Evolutionary conservation across 441 rosid species (phyloP).

Genomic region (Capsella rubella): DNA sequence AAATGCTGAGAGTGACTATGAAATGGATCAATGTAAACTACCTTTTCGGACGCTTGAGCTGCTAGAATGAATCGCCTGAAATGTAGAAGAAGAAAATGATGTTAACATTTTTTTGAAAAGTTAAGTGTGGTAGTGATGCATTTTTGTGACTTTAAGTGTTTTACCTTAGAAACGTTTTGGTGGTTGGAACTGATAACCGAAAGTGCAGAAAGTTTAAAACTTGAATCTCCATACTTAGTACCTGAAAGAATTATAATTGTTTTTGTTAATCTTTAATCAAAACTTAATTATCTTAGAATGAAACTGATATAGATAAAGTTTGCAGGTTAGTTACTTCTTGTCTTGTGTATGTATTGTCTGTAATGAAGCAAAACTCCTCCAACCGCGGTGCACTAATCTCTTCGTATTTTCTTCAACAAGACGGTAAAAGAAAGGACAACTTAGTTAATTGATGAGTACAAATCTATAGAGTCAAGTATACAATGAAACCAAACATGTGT

Average conservation of each 20-base stretch:
- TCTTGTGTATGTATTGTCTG: slow-evolving; percentile 60
- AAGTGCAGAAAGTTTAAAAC: slow-evolving; percentile 65
- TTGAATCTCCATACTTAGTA: slow-evolving; percentile 75
- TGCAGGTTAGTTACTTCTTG: slow-evolving; percentile 46
- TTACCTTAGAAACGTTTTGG: slow-evolving; percentile 81
- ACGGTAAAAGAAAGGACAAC: slow-evolving; percentile 1
- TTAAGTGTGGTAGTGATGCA: slow-evolving; percentile 1
- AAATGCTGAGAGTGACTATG: neutral
- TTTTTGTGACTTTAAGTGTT: neutral
- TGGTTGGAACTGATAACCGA: slow-evolving; percentile 70
- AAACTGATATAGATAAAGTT: neutral
- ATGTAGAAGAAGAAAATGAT: slow-evolving; percentile 9
- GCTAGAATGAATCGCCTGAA: slow-evolving; percentile 74
- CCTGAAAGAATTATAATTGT: slow-evolving; percentile 53
- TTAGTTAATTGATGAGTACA: neutral
- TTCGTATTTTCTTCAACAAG: slow-evolving; percentile 68
- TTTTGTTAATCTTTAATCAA: neutral
- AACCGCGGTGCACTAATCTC: slow-evolving; percentile 65
- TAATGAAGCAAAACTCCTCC: slow-evolving; percentile 64
- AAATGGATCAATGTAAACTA: slow-evolving; percentile 33
- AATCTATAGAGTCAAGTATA: neutral
- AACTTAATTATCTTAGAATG: neutral
- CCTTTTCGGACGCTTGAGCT: slow-evolving; percentile 66
- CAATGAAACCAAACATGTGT: slow-evolving; percentile 1
- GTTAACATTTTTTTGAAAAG: neutral